Base-by-base conservation (phyloP, 306 rosid genomes). In the Vigna radiata region DNA sequence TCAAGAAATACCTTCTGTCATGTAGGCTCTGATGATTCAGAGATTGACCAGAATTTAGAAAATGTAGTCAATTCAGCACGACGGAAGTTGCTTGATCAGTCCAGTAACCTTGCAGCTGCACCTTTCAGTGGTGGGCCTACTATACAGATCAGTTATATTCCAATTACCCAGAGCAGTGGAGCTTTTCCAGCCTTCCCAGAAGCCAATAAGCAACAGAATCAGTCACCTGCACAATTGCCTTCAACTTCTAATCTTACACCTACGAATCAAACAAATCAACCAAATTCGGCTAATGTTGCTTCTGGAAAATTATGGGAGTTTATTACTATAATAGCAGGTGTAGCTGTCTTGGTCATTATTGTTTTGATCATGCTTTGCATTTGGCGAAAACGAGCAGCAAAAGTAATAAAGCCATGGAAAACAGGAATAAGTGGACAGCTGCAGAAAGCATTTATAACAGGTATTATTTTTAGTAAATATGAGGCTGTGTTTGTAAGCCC, bases 401-500 rank as follows among this genome's bases (percentile, higher is more conserved):
- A 81, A 52, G 82, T 81, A 62, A 89, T 95, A 78, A 83, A 90
- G 75, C 99, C 99, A 52, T 96, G 96, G 94, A 92, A 89, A 78
- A 89, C 97, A 68, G 99, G 99, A 83, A 76, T 96, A 73, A 96
- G 99, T 54, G 99, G 99, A 61, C 98, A 96, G 76, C 81, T 96
- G 88, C 99, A 96, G 87, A 96, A 96, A 76, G 99, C 98, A 70
- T 96, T 96, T 79, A 80, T 96, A 73, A 91, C 98, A 76, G 99
- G 99, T 92, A 78, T 80, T 62, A 68, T 73, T 81, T 25, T 31
- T 46, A 15, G 23, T 50, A 36, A 62, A 25, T 25, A 25, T 25
- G 27, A 25, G 27, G 27, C 27, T 25, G 27, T 25, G 27, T 29
- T 29, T 29, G 33, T 29, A 4, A 29, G 4, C 33, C 33, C 5